A percentile compares a stretch with the other conserved stretches of the same genome.
Conservation (phyloP, 2,329 filamentous ascomycete genomes). For the Exophiala dermatitidis region DNA sequence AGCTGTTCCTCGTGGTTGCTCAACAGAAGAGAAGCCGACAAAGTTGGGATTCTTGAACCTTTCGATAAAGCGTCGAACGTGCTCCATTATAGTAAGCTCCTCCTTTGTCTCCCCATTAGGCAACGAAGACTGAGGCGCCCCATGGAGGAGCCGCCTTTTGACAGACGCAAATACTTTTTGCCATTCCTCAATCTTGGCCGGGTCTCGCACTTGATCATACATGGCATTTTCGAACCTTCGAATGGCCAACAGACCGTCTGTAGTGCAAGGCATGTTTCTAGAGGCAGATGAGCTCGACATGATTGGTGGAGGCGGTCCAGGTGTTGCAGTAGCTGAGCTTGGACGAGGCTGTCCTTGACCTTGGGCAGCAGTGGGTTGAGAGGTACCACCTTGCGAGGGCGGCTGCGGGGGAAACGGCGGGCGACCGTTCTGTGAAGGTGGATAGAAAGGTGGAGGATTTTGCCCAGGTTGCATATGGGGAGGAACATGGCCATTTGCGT, state of each 20-base stretch:
- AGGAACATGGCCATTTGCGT: constrained; percentile 4
- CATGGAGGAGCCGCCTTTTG: constrained; percentile 23
- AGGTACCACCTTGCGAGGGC: constrained; percentile 6
- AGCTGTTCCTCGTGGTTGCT: constrained; percentile 4
- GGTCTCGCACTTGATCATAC: constrained; percentile 18
- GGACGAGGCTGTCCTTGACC: constrained; percentile 13
- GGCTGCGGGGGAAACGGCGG: constrained; percentile 10
- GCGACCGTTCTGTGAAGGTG: constrained; percentile 5
- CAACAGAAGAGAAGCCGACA: constrained; percentile 20
- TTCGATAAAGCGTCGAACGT: constrained; percentile 21
- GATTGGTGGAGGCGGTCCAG: constrained; percentile 7
- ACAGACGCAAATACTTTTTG: constrained; percentile 22
- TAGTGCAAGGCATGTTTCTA: constrained; percentile 23
- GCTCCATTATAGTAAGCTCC: constrained; percentile 23
- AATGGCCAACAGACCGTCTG: constrained; percentile 20
- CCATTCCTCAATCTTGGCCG: constrained; percentile 19
- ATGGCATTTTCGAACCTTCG: constrained; percentile 21
- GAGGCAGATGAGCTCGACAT: constrained; percentile 18
- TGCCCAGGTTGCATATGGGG: constrained; percentile 6
- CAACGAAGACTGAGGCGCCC: constrained; percentile 15
- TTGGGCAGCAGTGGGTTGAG: constrained; percentile 5
- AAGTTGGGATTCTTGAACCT: constrained; percentile 25
- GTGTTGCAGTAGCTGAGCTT: constrained; percentile 7
- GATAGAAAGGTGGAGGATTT: constrained; percentile 13
- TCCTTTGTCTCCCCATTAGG: constrained; percentile 22